phyloP scores from a whole-genome alignment of 768 basidiomycete genomes.

The Pisolithus marmoratus region DNA sequence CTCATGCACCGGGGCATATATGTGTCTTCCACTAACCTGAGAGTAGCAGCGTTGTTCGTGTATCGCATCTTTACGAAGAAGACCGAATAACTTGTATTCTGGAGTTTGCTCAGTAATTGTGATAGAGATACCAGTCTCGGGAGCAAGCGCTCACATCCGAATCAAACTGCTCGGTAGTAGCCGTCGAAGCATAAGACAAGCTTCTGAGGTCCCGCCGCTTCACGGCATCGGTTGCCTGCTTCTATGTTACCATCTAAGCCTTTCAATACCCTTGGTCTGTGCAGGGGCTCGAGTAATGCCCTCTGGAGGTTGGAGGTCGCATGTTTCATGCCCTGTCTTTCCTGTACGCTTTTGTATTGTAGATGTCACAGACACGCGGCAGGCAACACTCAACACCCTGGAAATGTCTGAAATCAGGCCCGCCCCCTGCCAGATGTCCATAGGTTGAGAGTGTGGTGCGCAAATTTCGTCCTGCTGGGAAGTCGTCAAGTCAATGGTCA shows the following conservation, averaged over 20 bases:
- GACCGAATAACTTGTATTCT: conserved; percentile 67
- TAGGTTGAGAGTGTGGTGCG: too few species aligned
- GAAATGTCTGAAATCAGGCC: background rate
- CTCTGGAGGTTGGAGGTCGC: too few species aligned
- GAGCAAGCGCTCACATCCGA: conserved; percentile 32
- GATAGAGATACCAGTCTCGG: background rate
- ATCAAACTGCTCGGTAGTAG: conserved; percentile 49
- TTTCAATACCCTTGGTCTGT: too few species aligned
- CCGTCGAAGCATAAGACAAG: conserved; percentile 71
- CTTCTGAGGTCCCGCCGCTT: conserved; percentile 29
- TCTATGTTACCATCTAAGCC: background rate
- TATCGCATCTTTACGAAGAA: conserved; percentile 55
- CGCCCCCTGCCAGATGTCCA: background rate
- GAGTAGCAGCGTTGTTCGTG: conserved; percentile 62
- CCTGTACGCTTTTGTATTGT: conserved; percentile 1
- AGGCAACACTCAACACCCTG: background rate
- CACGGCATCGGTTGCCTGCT: background rate
- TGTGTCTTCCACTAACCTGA: conserved; percentile 44
- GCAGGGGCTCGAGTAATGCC: too few species aligned
- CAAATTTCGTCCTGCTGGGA: too few species aligned
- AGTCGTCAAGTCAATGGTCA: too few species aligned
- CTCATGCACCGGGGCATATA: background rate
- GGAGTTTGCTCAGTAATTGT: background rate
- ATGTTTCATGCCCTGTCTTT: too few species aligned
- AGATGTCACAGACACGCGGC: background rate